These are phyloP conservation scores for Leonotis leonurus DNA, from an alignment of 257 asterid species.

Conservation along the genomic window DNA sequence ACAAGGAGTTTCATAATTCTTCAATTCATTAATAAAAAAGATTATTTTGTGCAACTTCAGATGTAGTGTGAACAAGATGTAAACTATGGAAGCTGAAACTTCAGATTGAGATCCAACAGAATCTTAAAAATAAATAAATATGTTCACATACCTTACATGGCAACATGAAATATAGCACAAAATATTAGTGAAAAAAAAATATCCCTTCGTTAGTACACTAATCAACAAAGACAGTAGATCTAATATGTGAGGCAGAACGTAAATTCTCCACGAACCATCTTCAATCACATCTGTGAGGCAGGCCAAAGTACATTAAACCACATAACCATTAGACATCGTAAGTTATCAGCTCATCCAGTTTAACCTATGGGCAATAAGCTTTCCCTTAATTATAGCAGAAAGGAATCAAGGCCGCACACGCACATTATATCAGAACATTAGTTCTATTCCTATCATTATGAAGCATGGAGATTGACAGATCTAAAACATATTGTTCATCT, in stretches of 20 bases:
- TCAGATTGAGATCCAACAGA: conserved; percentile 6
- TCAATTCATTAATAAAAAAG: not conserved
- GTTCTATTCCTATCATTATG: not conserved
- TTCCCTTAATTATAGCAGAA: not conserved
- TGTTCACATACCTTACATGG: conserved; percentile 15
- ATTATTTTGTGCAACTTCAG: not conserved
- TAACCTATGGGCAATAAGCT: not conserved
- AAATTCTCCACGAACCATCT: conserved; percentile 7
- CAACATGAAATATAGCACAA: not conserved
- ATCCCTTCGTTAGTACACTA: not conserved
- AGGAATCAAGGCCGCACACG: not conserved
- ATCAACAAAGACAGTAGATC: not conserved
- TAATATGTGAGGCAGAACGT: not conserved
- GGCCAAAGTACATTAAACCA: no score
- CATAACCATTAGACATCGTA: not conserved
- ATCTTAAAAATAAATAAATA: not conserved
- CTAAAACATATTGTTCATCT: not conserved
- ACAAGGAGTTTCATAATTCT: not conserved
- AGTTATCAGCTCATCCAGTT: no score
- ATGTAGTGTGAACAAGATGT: conserved; percentile 3
- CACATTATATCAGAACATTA: not conserved
- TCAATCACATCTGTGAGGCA: conserved; percentile 10
- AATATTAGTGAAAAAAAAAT: not conserved
- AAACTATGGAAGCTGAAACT: not conserved
- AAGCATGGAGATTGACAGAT: not conserved